These are phyloP conservation scores for Thoreauomyces humboldtii DNA, from an alignment of 192 early-diverging fungal species.

Conservation along the genomic window DNA sequence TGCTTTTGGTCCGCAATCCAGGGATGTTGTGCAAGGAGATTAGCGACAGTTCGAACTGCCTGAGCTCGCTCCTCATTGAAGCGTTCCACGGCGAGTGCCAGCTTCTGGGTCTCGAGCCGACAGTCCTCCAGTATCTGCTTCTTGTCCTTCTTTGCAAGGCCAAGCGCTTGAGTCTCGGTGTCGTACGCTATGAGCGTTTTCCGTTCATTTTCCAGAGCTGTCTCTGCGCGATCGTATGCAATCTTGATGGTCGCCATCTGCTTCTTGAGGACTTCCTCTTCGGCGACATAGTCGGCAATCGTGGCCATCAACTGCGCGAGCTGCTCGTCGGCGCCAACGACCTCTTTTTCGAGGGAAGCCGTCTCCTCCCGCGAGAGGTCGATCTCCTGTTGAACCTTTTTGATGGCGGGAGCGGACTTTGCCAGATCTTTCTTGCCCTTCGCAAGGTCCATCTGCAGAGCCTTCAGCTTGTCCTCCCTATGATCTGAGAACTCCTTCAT, in stretches of 20 bases:
- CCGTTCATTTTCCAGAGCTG: conserved; percentile 45
- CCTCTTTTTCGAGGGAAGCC: conserved; percentile 35
- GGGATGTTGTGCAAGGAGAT: conserved; percentile 29
- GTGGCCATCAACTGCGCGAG: background rate
- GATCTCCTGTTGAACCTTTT: conserved; percentile 64
- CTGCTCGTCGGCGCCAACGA: conserved; percentile 13
- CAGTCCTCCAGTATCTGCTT: conserved; percentile 64
- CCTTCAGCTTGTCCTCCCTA: conserved; percentile 84
- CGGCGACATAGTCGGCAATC: conserved; percentile 7
- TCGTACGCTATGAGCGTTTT: conserved; percentile 72
- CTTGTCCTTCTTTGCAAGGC: conserved; percentile 63
- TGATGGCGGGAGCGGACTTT: conserved; percentile 51
- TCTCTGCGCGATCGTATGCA: conserved; percentile 15
- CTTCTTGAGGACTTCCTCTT: conserved; percentile 33
- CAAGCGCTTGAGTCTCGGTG: conserved; percentile 71
- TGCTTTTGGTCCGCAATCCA: conserved; percentile 91
- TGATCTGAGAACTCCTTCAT: conserved; percentile 88
- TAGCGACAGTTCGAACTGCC: conserved; percentile 9
- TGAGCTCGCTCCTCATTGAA: conserved; percentile 42
- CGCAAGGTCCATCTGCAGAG: conserved; percentile 67
- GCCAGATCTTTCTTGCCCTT: conserved; percentile 63
- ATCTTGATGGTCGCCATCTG: conserved; percentile 37
- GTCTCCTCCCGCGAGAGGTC: conserved; percentile 65
- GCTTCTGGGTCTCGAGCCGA: conserved; percentile 77
- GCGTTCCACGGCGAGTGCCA: conserved; percentile 73